Conservation (phyloP, 345 rosid species). For the Sisymbrium altissimum region DNA sequence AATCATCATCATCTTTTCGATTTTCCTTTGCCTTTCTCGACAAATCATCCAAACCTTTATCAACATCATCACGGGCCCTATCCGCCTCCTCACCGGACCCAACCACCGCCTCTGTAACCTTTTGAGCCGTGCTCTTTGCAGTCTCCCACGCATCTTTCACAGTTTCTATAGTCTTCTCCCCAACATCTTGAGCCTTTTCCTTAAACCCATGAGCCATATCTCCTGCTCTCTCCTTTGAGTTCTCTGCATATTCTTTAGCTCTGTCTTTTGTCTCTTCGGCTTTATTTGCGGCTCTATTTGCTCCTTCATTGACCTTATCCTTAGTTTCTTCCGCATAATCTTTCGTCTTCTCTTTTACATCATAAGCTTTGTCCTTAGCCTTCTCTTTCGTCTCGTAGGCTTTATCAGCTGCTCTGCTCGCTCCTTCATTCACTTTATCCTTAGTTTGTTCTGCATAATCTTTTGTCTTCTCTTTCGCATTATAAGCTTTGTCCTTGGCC, state of each 20-base stretch:
- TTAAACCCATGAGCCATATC: constrained; percentile 31
- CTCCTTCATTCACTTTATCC: constrained; percentile 28
- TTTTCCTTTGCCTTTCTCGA: constrained; percentile 12
- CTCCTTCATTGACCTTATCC: constrained; percentile 17
- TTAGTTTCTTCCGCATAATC: neutral
- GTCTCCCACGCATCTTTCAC: constrained; percentile 37
- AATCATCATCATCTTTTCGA: constrained; percentile 13
- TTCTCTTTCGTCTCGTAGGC: constrained; percentile 18
- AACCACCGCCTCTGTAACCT: constrained; percentile 34
- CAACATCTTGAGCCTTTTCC: constrained; percentile 31
- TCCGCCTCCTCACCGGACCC: constrained; percentile 33
- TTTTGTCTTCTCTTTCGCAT: neutral
- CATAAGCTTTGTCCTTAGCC: constrained; percentile 19
- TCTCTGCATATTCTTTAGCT: constrained; percentile 16
- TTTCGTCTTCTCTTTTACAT: constrained; percentile 18
- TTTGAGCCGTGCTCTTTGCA: constrained; percentile 30
- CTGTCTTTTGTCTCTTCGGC: constrained; percentile 4
- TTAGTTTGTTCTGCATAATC: neutral
- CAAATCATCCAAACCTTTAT: constrained; percentile 24
- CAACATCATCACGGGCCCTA: constrained; percentile 21
- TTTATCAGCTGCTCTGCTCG: constrained; percentile 11
- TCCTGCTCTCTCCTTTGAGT: constrained; percentile 21
- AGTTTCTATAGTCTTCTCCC: constrained; percentile 34
- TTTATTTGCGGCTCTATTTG: neutral
- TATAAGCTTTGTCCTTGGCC: constrained; percentile 9